phyloP scores from a whole-genome alignment of 371 early-diverging fungal genomes.

The Mortierella sp. region DNA sequence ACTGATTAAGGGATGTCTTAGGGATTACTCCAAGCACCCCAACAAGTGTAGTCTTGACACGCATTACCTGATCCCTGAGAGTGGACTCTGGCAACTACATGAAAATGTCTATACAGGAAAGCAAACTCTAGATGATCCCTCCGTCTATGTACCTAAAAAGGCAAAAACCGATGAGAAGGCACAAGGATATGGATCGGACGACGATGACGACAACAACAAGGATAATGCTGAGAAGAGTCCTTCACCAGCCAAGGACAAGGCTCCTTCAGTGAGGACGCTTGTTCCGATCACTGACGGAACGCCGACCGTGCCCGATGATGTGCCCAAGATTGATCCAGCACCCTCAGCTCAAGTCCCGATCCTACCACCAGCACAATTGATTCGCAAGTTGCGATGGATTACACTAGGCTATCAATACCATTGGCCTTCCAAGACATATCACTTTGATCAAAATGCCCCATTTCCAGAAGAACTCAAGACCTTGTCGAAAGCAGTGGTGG shows the following conservation, averaged over 20 bases:
- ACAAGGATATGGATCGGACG: slow-evolving; percentile 37
- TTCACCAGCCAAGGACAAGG: slow-evolving; percentile 1
- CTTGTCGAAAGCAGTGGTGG: slow-evolving; percentile 68
- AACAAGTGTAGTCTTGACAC: slow-evolving; percentile 87
- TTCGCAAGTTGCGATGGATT: slow-evolving; percentile 84
- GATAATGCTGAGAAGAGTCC: slow-evolving; percentile 13
- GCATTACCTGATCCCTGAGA: slow-evolving; percentile 73
- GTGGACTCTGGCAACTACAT: slow-evolving; percentile 77
- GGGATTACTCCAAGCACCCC: slow-evolving; percentile 75
- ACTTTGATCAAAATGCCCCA: slow-evolving; percentile 64
- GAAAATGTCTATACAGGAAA: slow-evolving; percentile 53
- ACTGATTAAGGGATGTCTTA: slow-evolving; percentile 71
- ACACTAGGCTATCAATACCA: slow-evolving; percentile 93
- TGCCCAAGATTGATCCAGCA: slow-evolving; percentile 50
- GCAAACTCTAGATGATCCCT: slow-evolving; percentile 31
- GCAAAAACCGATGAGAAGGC: slow-evolving; percentile 33
- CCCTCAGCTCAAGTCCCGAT: slow-evolving; percentile 55
- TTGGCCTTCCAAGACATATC: slow-evolving; percentile 87
- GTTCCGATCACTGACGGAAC: slow-evolving; percentile 29
- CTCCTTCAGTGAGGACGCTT: slow-evolving; percentile 24
- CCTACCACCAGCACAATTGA: slow-evolving; percentile 59
- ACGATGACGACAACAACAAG: slow-evolving; percentile 26
- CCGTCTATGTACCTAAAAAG: slow-evolving; percentile 46
- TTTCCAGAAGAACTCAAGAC: slow-evolving; percentile 67
- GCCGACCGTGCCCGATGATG: slow-evolving; percentile 29